Evolutionary conservation across 108 stramenopile genomes (phyloP), one percentile per base, ranked within the genome.

Genomic region (Skeletonema tropicum): DNA sequence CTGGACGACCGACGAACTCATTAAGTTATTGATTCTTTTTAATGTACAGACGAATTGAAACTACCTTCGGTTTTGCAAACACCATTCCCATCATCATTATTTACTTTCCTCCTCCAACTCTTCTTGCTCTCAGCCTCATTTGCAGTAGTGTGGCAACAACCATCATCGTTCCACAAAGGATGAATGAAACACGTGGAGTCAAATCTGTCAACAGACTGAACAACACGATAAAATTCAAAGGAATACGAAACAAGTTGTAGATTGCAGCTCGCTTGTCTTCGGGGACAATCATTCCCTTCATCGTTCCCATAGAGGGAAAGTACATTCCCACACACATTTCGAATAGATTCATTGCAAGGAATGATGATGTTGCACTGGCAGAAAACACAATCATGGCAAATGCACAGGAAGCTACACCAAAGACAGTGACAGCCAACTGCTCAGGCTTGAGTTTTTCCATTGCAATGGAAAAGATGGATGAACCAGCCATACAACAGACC

Each of bases 261-360:
- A 98, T 94, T 13, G 97, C 94, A 25, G 97, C 92, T 35, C 99
- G 88, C 62, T 95, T 89, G 64, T 85, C 79, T 69, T 99, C 97
- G 12, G 98, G 97, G 17, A 99, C 93, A 77, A 97, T 94, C 77
- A 76, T 87, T 23, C 96, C 90, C 71, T 97, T 97, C 84, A 98
- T 89, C 19, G 95, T 98, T 35, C 96, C 97, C 87, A 98, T 96
- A 13, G 89, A 82, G 0, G 99, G 98, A 64, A 94, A 98, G 82
- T 98, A 99, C 83, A 97, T 85, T 5, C 99, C 99, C 9, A 98
- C 97, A 71, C 92, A 94, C n/a, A 88, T 81, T 75, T 99, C 99
- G 85, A 98, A 99, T 11, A 95, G 67, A 66, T 93, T 87, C 88
- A 99, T 97, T 32, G 89, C 94, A 32, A 92, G 35, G 55, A 95